Percentiles rank a stretch among this genome's conserved stretches.
These are phyloP conservation scores for Diplogelasinospora grovesii DNA, from an alignment of 495 filamentous ascomycete species.

Conservation along the genomic window DNA sequence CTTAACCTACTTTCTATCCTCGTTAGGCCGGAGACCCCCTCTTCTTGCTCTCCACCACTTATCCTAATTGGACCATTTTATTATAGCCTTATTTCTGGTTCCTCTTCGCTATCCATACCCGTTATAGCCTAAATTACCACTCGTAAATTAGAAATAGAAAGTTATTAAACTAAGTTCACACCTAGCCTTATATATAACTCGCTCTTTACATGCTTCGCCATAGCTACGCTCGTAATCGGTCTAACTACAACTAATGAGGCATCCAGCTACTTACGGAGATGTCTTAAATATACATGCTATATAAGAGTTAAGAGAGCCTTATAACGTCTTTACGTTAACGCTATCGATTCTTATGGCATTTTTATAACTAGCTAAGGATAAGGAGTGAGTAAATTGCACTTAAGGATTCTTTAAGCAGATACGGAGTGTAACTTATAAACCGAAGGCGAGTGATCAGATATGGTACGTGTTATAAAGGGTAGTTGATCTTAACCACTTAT, in stretches of 20 bases:
- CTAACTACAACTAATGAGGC: not conserved
- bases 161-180: not conserved
- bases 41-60: not conserved
- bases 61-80: not conserved
- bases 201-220: not conserved
- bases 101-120: not conserved
- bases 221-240: not conserved
- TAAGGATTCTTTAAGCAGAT: constrained; percentile 1
- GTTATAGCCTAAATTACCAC: not conserved
- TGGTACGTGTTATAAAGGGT: constrained; percentile 1
- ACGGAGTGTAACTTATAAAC: not conserved
- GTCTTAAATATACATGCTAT: not conserved
- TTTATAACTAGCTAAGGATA: constrained; percentile 1
- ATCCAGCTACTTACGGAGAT: not conserved
- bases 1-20: not conserved
- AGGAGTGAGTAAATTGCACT: constrained; percentile 1
- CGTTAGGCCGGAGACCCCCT: not conserved
- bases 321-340: not conserved
- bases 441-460: constrained; percentile 1
- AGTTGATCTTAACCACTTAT: constrained; percentile 1
- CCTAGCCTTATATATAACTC: not conserved
- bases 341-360: constrained; percentile 1
- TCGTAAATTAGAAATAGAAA: not conserved
- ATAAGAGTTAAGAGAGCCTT: not conserved
- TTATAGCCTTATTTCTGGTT: not conserved